Percentiles rank a stretch among this genome's conserved stretches.
phyloP scores from a whole-genome alignment of 2,329 filamentous ascomycete species.

The Aureobasidium sp. region DNA sequence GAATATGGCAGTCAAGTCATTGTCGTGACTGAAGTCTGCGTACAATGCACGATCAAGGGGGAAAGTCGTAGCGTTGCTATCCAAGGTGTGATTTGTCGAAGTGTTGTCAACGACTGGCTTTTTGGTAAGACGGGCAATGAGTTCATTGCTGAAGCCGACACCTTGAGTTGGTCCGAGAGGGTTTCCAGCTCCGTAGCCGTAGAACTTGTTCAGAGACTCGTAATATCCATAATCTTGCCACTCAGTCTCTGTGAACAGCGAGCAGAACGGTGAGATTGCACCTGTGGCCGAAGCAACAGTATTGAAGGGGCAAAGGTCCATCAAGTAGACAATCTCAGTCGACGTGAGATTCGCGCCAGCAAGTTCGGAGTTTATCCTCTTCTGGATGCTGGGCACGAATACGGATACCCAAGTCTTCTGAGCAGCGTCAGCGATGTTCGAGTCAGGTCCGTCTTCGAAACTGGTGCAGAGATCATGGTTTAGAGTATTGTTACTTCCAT shows the following conservation, averaged over 20 bases:
- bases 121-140: constrained; percentile 69
- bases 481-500: constrained; percentile 69
- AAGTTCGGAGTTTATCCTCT: constrained; percentile 60
- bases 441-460: constrained; percentile 56
- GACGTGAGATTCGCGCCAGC: constrained; percentile 57
- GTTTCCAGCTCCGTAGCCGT: constrained; percentile 69
- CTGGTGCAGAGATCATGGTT: constrained; percentile 62
- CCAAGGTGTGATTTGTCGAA: constrained; percentile 68
- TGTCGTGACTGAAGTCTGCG: constrained; percentile 89
- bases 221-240: constrained; percentile 78
- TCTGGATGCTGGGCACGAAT: constrained; percentile 61
- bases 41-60: constrained; percentile 62
- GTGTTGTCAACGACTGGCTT: constrained; percentile 63
- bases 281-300: constrained; percentile 58
- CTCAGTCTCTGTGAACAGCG: constrained; percentile 60
- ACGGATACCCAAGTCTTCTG: constrained; percentile 51
- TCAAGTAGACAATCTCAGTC: constrained; percentile 59
- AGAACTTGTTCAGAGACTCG: constrained; percentile 74
- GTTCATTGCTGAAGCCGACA: constrained; percentile 79
- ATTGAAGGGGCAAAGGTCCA: constrained; percentile 84
- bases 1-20: constrained; percentile 70
- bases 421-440: constrained; percentile 40
- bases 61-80: constrained; percentile 59
- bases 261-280: constrained; percentile 62
- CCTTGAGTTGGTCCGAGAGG: constrained; percentile 75